A percentile compares a stretch with the other conserved stretches of the same genome.
These are phyloP conservation scores for Bonnemaisonia californica DNA, from an alignment of 31 red algal genomes.

Conservation along the genomic window DNA sequence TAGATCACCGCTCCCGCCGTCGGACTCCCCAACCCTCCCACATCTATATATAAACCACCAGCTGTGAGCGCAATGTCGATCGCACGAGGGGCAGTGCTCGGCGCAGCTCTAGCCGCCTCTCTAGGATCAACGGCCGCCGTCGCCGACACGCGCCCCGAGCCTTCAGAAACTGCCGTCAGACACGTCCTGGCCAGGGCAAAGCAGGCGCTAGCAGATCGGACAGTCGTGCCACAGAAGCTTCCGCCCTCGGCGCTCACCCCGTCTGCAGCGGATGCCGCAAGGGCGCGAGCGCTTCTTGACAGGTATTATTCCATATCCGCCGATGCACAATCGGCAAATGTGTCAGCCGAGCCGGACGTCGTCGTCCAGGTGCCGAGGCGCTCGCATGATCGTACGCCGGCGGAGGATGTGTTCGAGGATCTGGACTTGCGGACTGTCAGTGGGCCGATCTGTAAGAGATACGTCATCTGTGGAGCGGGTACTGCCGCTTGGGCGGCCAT, in stretches of 20 bases:
- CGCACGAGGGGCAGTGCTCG: not conserved
- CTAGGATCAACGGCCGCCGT: not conserved
- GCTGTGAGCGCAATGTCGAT: not conserved
- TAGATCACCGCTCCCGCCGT: too few species aligned
- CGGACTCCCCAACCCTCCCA: too few species aligned
- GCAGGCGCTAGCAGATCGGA: not conserved
- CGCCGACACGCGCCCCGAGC: not conserved
- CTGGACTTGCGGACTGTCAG: not conserved
- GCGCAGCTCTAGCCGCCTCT: conserved; percentile 21
- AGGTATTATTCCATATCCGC: conserved; percentile 65
- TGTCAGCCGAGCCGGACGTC: not conserved
- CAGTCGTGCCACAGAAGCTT: not conserved
- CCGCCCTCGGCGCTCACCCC: not conserved
- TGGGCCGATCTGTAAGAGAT: conserved; percentile 42
- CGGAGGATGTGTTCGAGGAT: conserved; percentile 16
- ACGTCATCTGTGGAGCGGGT: conserved; percentile 71
- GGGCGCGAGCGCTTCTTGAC: conserved; percentile 44
- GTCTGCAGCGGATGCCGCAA: not conserved
- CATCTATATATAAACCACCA: too few species aligned
- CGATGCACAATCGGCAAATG: conserved; percentile 33
- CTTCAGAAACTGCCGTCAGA: not conserved
- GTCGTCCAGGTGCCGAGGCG: not conserved
- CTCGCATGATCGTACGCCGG: not conserved
- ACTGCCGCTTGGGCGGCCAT: conserved; percentile 85
- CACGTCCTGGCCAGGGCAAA: not conserved